These are phyloP conservation scores for Haemoproteus tartakovskyi DNA, from an alignment of 169 alveolate genomes.

Conservation along the genomic window DNA sequence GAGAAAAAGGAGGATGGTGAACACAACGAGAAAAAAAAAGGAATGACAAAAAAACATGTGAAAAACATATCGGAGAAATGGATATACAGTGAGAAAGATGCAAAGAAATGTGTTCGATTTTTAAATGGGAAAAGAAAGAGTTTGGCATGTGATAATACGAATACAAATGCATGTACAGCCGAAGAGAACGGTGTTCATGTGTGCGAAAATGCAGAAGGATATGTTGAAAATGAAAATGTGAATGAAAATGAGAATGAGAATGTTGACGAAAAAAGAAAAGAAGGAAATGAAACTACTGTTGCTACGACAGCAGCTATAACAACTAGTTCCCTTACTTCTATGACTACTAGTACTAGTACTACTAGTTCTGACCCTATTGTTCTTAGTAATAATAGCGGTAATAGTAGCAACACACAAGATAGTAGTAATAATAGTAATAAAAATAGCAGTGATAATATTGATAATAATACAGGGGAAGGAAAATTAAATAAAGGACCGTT, in stretches of 20 bases:
- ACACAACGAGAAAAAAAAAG: background rate
- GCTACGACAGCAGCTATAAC: background rate
- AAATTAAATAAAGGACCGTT: conserved; percentile 66
- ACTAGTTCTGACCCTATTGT: too few species aligned
- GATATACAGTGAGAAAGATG: too few species aligned
- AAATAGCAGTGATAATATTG: background rate
- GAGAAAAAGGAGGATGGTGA: background rate
- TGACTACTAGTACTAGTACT: too few species aligned
- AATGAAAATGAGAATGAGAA: background rate
- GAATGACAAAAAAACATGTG: too few species aligned
- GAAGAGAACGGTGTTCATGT: background rate
- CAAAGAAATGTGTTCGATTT: too few species aligned
- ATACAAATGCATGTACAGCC: too few species aligned
- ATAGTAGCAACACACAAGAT: background rate
- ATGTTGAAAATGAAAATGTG: background rate
- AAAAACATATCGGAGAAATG: too few species aligned
- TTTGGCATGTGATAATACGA: too few species aligned
- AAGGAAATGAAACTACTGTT: background rate
- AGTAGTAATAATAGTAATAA: background rate
- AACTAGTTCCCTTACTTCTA: too few species aligned
- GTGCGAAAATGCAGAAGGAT: background rate
- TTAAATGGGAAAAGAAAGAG: too few species aligned
- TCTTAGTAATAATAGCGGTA: too few species aligned
- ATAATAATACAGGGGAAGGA: background rate
- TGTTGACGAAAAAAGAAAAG: background rate